Evolutionary conservation across 1,284 basidiomycete species (phyloP), one percentile per base, ranked within the genome.

Genomic region (Ganoderma resinaceum): DNA sequence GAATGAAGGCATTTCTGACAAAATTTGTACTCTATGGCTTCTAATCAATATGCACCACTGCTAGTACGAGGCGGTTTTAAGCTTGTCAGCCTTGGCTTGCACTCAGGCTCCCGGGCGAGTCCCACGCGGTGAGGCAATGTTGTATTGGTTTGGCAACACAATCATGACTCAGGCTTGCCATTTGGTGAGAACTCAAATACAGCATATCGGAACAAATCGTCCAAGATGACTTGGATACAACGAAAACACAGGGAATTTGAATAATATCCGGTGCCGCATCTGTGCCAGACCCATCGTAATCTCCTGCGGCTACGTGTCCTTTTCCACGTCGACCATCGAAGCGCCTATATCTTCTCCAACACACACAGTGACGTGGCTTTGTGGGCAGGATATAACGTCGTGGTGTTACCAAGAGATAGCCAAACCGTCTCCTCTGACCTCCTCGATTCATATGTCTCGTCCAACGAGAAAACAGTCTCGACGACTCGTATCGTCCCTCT

Each of bases 401-500:
- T 59, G 20, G 33, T 7, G 11, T 11, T 49, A 49, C 18, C 35
- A 3, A 7, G n/a, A 23, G 20, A 26, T 2, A 20, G 37, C 29
- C 62, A 63, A 40, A 42, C 52, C 14, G 12, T 3, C 20, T 43
- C 29, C 20, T 26, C 35, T 29, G 14, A 23, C 23, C 20, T 38
- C 26, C 31, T 59, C 26, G 29, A 18, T 66, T 31, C 23, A 33
- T 14, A 60, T 58, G 69, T 60, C 62, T 68, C 74, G 83, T 74
- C 83, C 88, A 76, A 85, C 88, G 76, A 85, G 87, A 83, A 80
- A 84, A 68, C 87, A 86, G 74, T 85, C 89, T 73, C 83, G 86
- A 79, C 85, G 83, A 73, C 76, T 91, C 71, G 80, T 87, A 71
- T 89, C 89, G 65, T 87, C 89, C 68, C 82, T 93, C 73, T 91